phyloP scores from a whole-genome alignment of 75 land plant species.

The Ceratopteris richardii region DNA sequence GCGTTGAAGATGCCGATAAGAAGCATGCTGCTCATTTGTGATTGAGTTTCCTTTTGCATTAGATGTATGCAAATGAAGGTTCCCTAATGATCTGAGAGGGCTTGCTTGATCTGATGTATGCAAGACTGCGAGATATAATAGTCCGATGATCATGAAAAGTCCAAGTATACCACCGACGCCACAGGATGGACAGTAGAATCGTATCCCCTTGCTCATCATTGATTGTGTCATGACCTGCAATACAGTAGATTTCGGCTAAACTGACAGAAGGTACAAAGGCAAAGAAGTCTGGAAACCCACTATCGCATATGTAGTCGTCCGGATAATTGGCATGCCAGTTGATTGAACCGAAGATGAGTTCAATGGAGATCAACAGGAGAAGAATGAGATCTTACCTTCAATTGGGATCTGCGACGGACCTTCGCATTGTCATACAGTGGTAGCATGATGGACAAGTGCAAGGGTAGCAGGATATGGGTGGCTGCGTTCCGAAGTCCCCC shows the following conservation, averaged over 20 bases:
- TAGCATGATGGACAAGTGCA: too few species aligned
- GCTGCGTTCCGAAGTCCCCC: too few species aligned
- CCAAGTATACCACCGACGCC: slow-evolving; percentile 60
- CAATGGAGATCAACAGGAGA: too few species aligned
- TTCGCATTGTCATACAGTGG: slow-evolving; percentile 71
- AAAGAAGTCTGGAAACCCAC: background rate
- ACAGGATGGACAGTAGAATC: slow-evolving; percentile 46
- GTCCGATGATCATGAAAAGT: slow-evolving; percentile 55
- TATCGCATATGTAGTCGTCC: too few species aligned
- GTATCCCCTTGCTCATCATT: slow-evolving; percentile 30
- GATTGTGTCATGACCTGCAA: slow-evolving; percentile 51
- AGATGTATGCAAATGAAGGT: background rate
- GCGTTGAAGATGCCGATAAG: slow-evolving; percentile 24
- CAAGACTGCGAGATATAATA: slow-evolving; percentile 44
- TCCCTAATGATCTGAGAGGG: slow-evolving; percentile 11
- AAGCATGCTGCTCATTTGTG: slow-evolving; percentile 9
- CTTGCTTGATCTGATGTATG: slow-evolving; percentile 23
- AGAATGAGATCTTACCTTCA: slow-evolving; percentile 38
- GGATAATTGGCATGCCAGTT: too few species aligned
- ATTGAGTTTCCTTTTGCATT: slow-evolving; percentile 5
- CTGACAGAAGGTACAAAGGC: background rate
- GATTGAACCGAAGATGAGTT: too few species aligned
- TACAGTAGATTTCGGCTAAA: background rate
- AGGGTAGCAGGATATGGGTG: too few species aligned
- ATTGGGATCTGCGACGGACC: slow-evolving; percentile 56